Evolutionary conservation across 2,329 filamentous ascomycete genomes (phyloP).

Genomic region (Xylaria hypoxylon): DNA sequence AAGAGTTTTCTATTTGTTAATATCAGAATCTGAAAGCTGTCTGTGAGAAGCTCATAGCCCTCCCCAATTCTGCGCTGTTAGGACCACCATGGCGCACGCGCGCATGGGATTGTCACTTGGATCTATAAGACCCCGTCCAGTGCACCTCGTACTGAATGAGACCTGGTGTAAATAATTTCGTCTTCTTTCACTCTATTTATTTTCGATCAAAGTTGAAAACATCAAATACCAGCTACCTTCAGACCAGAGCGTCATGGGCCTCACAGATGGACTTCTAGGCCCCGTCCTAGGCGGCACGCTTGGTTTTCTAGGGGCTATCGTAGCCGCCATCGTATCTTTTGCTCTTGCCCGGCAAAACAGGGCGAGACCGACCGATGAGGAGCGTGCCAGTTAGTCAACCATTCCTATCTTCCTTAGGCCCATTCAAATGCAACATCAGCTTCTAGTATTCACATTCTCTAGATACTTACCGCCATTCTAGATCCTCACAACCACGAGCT

Average conservation of each 20-base stretch:
- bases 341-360: constrained; percentile 3
- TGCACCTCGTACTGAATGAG: too few relatives aligned
- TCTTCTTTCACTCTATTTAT: neutral
- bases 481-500: neutral
- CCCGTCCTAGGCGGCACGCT: constrained; percentile 17
- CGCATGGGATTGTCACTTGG: neutral
- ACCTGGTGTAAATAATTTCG: too few relatives aligned
- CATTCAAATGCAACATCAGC: neutral
- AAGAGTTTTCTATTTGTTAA: neutral
- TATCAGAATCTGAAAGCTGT: neutral
- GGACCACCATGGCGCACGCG: neutral
- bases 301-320: constrained; percentile 14
- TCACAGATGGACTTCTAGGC: constrained; percentile 19
- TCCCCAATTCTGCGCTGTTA: neutral
- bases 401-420: neutral
- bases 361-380: constrained; percentile 9
- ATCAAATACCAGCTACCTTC: neutral
- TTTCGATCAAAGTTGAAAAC: neutral
- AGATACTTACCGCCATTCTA: neutral
- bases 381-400: constrained; percentile 2
- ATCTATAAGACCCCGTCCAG: too few relatives aligned
- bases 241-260: neutral
- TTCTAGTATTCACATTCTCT: neutral
- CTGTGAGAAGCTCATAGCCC: neutral
- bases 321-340: constrained; percentile 18